Conservation (phyloP, 2,329 filamentous ascomycete genomes). For the Didymella lethalis region DNA sequence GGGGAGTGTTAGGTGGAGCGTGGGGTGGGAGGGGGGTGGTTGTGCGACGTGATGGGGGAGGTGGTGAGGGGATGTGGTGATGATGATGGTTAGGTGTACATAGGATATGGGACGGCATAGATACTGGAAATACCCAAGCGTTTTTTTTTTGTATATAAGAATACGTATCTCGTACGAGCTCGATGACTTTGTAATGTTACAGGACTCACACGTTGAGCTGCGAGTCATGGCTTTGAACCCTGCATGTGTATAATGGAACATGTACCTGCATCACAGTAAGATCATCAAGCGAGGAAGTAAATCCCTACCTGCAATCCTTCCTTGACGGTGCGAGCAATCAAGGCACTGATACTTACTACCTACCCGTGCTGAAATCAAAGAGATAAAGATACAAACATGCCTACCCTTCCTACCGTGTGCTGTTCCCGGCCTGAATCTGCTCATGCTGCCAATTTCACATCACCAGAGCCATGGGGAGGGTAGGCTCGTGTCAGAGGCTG, state of each 20-base stretch:
- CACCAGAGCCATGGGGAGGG: not conserved
- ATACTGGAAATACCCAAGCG: not conserved
- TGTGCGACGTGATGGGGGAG: slow-evolving; percentile 37
- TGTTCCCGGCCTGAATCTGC: not conserved
- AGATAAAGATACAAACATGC: slow-evolving; percentile 23
- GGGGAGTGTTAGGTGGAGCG: slow-evolving; percentile 76
- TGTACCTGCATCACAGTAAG: slow-evolving; percentile 27
- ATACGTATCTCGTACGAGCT: not conserved
- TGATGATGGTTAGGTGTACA: not conserved
- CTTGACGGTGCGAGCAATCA: slow-evolving; percentile 26
- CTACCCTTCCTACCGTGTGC: slow-evolving; percentile 27
- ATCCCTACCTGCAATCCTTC: slow-evolving; percentile 44
- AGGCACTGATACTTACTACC: slow-evolving; percentile 36
- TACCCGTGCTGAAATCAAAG: slow-evolving; percentile 25
- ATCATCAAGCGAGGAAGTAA: slow-evolving; percentile 34
- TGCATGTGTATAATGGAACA: not conserved
- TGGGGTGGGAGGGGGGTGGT: slow-evolving; percentile 50
- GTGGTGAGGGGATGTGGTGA: not conserved
- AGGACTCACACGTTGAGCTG: too few relatives aligned
- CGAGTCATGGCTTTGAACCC: not conserved
- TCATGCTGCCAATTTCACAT: not conserved
- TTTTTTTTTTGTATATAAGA: not conserved
- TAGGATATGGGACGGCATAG: not conserved
- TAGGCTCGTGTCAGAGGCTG: not conserved
- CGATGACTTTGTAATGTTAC: too few relatives aligned